phyloP scores from a whole-genome alignment of 768 basidiomycete species.

The Leucosporidium scottii region DNA sequence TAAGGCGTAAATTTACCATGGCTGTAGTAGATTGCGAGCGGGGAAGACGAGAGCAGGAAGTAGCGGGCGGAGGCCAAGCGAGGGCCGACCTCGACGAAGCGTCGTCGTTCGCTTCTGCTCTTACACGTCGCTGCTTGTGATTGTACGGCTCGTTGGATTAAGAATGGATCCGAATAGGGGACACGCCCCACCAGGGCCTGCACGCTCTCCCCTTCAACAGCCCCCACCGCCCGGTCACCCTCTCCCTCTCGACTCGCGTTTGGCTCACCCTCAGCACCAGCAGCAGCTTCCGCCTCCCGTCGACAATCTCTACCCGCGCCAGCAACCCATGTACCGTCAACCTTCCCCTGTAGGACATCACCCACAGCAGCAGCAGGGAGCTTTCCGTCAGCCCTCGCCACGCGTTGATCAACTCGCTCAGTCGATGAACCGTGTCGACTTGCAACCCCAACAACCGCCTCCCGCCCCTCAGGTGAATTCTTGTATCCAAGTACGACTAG shows the following conservation, averaged over 20 bases:
- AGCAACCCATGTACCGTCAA: not conserved
- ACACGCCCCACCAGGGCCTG: too few species aligned
- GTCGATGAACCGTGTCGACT: not conserved
- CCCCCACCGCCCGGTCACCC: too few species aligned
- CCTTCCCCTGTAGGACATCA: too few species aligned
- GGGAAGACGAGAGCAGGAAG: not conserved
- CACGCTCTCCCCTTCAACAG: too few species aligned
- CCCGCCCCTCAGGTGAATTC: too few species aligned
- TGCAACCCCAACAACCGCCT: not conserved
- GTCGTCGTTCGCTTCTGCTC: too few species aligned
- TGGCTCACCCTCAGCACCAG: not conserved
- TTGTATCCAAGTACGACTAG: too few species aligned
- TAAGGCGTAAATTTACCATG: not conserved
- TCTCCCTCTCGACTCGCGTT: too few species aligned
- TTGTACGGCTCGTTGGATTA: too few species aligned
- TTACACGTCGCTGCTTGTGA: not conserved
- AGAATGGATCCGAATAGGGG: too few species aligned
- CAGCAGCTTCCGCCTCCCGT: constrained; percentile 1
- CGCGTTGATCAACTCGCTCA: not conserved
- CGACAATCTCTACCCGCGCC: not conserved
- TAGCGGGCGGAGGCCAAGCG: too few species aligned
- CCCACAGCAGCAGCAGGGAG: not conserved
- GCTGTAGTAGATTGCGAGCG: not conserved
- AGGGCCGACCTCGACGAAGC: too few species aligned
- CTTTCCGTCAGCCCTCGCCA: not conserved